Conservation (phyloP, 169 alveolate species). For the Pseudocohnilembus persalinus region DNA sequence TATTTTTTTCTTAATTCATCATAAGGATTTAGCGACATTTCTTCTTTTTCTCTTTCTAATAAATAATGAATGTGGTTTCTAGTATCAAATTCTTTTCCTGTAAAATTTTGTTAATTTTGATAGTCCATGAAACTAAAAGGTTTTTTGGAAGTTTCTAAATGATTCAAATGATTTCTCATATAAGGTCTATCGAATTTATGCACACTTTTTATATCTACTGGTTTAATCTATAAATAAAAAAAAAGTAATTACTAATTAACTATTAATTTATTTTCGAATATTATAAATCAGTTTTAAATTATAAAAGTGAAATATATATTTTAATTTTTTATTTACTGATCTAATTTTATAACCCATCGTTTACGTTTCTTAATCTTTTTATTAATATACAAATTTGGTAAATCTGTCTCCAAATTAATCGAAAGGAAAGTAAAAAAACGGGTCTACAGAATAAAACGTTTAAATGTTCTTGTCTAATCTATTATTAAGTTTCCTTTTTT, state of each 20-base stretch:
- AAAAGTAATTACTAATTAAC: no score
- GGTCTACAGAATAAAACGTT: not conserved
- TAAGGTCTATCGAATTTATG: not conserved
- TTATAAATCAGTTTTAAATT: not conserved
- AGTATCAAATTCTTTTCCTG: not conserved
- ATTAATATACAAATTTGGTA: no score
- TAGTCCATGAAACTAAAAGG: not conserved
- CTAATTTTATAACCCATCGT: not conserved
- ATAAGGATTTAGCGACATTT: not conserved
- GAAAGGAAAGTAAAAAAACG: not conserved
- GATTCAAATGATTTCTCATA: not conserved
- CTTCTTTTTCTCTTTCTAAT: not conserved
- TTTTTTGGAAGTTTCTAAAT: not conserved
- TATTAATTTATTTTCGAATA: no score
- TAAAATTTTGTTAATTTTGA: not conserved
- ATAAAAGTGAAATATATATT: no score
- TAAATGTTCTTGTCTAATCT: not conserved
- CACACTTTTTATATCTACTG: not conserved
- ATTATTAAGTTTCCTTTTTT: not conserved
- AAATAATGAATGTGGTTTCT: not conserved
- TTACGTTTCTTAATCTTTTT: not conserved
- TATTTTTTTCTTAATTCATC: not conserved
- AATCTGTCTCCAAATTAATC: not conserved
- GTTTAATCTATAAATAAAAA: not conserved
- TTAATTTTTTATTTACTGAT: not conserved